Base-by-base conservation (phyloP, 2,329 filamentous ascomycete genomes). In the Tricladium varicosporioides region DNA sequence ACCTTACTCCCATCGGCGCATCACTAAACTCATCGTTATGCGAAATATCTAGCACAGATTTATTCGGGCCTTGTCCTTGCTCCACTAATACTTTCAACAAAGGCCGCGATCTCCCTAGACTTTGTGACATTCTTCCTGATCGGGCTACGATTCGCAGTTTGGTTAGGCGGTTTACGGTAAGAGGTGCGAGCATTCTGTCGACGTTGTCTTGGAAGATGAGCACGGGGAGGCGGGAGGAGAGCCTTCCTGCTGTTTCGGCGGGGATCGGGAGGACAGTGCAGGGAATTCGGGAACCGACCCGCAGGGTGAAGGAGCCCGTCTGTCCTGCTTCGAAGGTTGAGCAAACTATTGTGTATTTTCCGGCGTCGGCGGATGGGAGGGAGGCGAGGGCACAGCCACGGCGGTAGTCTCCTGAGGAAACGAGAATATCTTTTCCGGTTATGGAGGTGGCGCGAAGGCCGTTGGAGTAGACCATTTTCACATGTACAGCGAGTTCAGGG, bases 321-420 rank as follows among this genome's bases (percentile, higher is more conserved):
- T 95, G 90, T 8, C 87, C 88, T 0, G 87, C 81, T 61, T 96
- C 91, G 70, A 95, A 97, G 0, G 93, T 96, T 2, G 91, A 96
- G 70, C 89, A 93, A 5, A 97, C 88, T 55, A 96, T 80, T 0
- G 91, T 97, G 72, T 97, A 99, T 0, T 79, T 79, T 0, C 93
- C 93, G 0, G 83, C 75, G 42, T 86, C 84, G 15, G 96, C 16
- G 76, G 61, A 67, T 67, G 71, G 63, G 5, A 82, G 75, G 60
- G 89, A 83, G 2, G 88, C 86, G 32, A 92, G 77, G 3, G 89
- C 89, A 69, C 88, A 90, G 27, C 89, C 88, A 27, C 87, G 85
- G 49, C 89, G 86, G 73, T 99, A 97, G 64, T 96, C 91, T n/a
- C 90, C 90, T 33, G 91, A 95, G 55, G 91, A 87, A 18, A 83